Percentiles rank a stretch among this genome's conserved stretches.
Evolutionary conservation across 2,329 filamentous ascomycete genomes (phyloP).

Genomic region (Fusarium gaditjirri): DNA sequence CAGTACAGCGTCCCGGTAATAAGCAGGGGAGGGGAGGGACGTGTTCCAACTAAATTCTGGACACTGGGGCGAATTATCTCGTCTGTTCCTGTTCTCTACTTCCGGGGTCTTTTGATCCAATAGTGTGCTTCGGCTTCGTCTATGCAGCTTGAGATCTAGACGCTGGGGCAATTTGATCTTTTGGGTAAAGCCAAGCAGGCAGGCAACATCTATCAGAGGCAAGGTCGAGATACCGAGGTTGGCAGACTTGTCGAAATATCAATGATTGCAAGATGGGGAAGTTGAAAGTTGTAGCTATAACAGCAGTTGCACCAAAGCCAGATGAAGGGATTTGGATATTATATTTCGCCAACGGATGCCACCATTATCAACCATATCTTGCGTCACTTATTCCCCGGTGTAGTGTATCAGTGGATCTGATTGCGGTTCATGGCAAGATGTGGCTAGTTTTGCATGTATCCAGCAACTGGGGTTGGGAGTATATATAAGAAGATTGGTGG

Average conservation of each 20-base stretch:
- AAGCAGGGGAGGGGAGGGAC: neutral
- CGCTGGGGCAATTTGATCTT: neutral
- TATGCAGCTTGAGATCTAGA: neutral
- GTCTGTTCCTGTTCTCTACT: neutral
- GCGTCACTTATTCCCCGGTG: constrained; percentile 24
- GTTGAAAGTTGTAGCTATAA: neutral
- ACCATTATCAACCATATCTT: neutral
- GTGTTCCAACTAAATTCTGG: neutral
- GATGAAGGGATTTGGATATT: neutral
- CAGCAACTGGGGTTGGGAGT: constrained; percentile 4
- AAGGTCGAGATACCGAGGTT: neutral
- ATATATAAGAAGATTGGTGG: neutral
- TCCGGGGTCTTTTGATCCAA: neutral
- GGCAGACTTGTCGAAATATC: neutral
- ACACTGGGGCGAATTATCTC: constrained; percentile 10
- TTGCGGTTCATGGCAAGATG: neutral
- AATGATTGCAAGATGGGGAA: neutral
- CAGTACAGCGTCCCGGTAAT: neutral
- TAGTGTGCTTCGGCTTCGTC: constrained; percentile 12
- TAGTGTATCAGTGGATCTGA: neutral
- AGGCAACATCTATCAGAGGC: neutral
- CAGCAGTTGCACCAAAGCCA: neutral
- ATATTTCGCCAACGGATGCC: constrained; percentile 7
- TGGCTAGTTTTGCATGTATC: neutral
- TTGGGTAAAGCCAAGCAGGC: neutral